Base-by-base conservation (phyloP, 768 basidiomycete species). In the Dioszegia aurantiaca region DNA sequence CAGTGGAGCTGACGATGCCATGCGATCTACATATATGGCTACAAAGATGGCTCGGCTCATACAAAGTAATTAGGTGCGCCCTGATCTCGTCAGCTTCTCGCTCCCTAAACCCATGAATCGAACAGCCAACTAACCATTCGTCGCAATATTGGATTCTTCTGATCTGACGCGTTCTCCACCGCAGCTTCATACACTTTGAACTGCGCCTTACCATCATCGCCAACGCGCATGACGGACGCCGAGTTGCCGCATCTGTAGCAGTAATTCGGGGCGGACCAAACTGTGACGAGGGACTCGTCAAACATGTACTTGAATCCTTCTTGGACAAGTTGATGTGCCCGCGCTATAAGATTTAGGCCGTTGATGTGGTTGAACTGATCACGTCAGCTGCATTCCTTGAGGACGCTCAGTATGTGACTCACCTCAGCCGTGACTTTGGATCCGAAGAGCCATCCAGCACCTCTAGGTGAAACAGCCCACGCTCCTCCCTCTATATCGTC, bases 381-480 rank as follows among this genome's bases (percentile, higher is more conserved):
- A 30, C 6, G 23, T 40, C 36, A 40, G 33, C 33, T n/a, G n/a
- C n/a, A n/a, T n/a, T n/a, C n/a, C 12, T 42, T 48, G 6, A 48
- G 36, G 11, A 14, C 16, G 9, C 19, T 46, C 4, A n/a, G 24
- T 31, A 19, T 24, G 33, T 26, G 33, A 60, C 55, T 49, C 39
- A 88, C 90, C 82, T 94, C 91, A 62, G 81, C 81, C 5, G 92
- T 92, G 0, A 97, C 90, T 56, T 80, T 84, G 10, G 81, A 85
- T 9, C 93, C 93, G 62, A 97, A 95, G 19, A 95, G 79, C 92
- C 91, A 98, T 1, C 94, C 94, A 4, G 94, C 94, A 21, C 94
- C 94, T 44, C 94, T 83, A 3, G 94, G 94, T 69, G 90, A 93
- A 48, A 97, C 90, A 1, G 92, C 91, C 94, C 94, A 98, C 31